Evolutionary conservation across 352 stramenopile species (phyloP).

Genomic region (Hyaloperonospora arabidopsidis): DNA sequence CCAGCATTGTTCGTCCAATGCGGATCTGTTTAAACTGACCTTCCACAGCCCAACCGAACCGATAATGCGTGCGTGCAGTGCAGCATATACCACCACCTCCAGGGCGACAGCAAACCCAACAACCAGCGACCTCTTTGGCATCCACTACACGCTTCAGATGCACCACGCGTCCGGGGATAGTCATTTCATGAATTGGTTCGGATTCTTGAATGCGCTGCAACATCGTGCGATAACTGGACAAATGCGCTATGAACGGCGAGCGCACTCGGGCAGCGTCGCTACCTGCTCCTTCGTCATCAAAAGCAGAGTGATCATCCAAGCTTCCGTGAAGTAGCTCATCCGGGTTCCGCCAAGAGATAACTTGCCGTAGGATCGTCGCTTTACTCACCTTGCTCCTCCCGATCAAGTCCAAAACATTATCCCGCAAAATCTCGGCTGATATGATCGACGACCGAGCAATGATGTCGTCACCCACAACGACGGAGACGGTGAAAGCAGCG

Average conservation of each 20-base stretch:
- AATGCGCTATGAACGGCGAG: conserved; percentile 47
- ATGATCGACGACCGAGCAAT: conserved; percentile 72
- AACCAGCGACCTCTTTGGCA: conserved; percentile 31
- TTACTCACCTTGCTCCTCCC: conserved; percentile 82
- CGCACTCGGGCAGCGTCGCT: conserved; percentile 22
- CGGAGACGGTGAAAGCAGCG: conserved; percentile 57
- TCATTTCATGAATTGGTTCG: conserved; percentile 73
- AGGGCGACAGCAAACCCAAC: conserved; percentile 78
- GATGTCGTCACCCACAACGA: conserved; percentile 82
- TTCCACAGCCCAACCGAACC: conserved; percentile 55
- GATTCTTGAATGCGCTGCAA: conserved; percentile 72
- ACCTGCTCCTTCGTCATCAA: conserved; percentile 15
- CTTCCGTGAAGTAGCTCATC: conserved; percentile 55
- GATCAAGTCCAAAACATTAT: conserved; percentile 81
- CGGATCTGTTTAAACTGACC: conserved; percentile 64
- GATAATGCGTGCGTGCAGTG: conserved; percentile 76
- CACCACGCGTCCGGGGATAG: conserved; percentile 67
- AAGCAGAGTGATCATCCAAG: conserved; percentile 22
- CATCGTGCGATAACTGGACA: conserved; percentile 81
- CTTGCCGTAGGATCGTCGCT: conserved; percentile 68
- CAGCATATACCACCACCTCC: conserved; percentile 71
- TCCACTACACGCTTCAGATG: conserved; percentile 59
- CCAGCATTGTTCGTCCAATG: conserved; percentile 79
- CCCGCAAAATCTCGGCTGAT: conserved; percentile 63
- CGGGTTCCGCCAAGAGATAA: conserved; percentile 67